Percentiles rank a stretch among this genome's conserved stretches.
Evolutionary conservation across 352 stramenopile genomes (phyloP).

Genomic region (Globisporangium okanoganense): DNA sequence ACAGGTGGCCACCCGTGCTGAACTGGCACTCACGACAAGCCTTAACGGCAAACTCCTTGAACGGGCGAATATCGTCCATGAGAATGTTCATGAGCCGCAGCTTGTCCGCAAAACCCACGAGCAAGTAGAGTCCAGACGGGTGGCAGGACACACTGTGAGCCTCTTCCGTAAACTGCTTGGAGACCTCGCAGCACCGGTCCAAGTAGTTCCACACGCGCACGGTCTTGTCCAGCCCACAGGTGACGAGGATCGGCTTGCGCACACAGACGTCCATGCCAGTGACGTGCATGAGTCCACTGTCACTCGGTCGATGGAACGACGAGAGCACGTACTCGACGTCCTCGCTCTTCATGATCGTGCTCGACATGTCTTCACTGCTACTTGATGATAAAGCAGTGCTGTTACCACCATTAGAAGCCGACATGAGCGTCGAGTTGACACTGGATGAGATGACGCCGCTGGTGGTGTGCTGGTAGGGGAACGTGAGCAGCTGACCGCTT

Average conservation of each 20-base stretch:
- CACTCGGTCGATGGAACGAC: constrained; percentile 68
- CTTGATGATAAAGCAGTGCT: constrained; percentile 9
- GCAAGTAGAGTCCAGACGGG: constrained; percentile 86
- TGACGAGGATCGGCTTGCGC: constrained; percentile 90
- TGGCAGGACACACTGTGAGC: constrained; percentile 88
- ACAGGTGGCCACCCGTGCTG: constrained; percentile 88
- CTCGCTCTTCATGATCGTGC: constrained; percentile 36
- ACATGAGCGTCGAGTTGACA: constrained; percentile 16
- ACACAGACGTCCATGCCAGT: constrained; percentile 92
- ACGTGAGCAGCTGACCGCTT: constrained; percentile 62
- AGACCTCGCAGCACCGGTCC: constrained; percentile 81
- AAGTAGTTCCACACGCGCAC: constrained; percentile 94
- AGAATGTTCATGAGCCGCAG: constrained; percentile 89
- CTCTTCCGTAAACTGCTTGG: constrained; percentile 88
- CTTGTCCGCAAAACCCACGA: constrained; percentile 90
- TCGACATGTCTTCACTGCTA: constrained; percentile 17
- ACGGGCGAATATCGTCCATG: constrained; percentile 88
- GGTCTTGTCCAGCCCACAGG: constrained; percentile 84
- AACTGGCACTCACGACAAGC: constrained; percentile 80
- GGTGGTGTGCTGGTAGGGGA: constrained; percentile 62
- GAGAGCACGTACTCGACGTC: constrained; percentile 72
- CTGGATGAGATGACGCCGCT: constrained; percentile 13
- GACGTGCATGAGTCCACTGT: constrained; percentile 51
- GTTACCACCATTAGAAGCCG: constrained; percentile 5
- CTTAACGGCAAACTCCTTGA: constrained; percentile 86